Evolutionary conservation across 371 early-diverging fungal species (phyloP).

Genomic region (Cokeromyces recurvatus): DNA sequence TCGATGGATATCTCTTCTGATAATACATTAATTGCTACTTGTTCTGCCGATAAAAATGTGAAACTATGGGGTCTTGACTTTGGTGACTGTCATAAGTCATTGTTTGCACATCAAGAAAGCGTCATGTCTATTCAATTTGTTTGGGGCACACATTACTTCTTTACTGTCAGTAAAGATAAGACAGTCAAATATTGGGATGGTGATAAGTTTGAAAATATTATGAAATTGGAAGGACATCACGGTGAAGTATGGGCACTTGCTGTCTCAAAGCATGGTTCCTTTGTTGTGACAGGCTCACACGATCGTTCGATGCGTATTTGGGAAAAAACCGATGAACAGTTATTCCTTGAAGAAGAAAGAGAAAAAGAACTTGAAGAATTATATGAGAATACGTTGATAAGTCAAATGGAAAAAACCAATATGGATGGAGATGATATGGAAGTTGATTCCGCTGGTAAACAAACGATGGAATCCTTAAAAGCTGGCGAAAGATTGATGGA

Average conservation of each 20-base stretch:
- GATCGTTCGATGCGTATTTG: constrained; percentile 92
- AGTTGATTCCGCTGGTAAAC: constrained; percentile 73
- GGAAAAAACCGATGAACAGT: constrained; percentile 93
- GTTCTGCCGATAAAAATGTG: constrained; percentile 93
- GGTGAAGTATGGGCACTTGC: constrained; percentile 93
- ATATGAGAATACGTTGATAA: constrained; percentile 74
- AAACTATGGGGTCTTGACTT: constrained; percentile 98
- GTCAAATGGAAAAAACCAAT: constrained; percentile 57
- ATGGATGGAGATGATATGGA: constrained; percentile 57
- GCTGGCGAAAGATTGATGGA: constrained; percentile 91
- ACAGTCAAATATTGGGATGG: constrained; percentile 95
- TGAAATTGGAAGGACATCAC: constrained; percentile 87
- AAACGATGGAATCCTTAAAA: constrained; percentile 87
- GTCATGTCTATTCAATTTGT: constrained; percentile 87
- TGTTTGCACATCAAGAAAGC: constrained; percentile 92
- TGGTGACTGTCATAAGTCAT: constrained; percentile 95
- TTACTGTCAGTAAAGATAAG: constrained; percentile 85
- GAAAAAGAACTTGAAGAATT: constrained; percentile 90
- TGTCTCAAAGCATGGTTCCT: constrained; percentile 81
- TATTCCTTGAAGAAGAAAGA: constrained; percentile 94
- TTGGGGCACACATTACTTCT: constrained; percentile 92
- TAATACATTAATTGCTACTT: constrained; percentile 82
- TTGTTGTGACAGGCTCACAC: constrained; percentile 82
- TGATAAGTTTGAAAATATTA: constrained; percentile 94
- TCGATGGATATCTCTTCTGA: constrained; percentile 96